phyloP scores from a whole-genome alignment of 805 yeast species.

The Pichia cabralensis region DNA sequence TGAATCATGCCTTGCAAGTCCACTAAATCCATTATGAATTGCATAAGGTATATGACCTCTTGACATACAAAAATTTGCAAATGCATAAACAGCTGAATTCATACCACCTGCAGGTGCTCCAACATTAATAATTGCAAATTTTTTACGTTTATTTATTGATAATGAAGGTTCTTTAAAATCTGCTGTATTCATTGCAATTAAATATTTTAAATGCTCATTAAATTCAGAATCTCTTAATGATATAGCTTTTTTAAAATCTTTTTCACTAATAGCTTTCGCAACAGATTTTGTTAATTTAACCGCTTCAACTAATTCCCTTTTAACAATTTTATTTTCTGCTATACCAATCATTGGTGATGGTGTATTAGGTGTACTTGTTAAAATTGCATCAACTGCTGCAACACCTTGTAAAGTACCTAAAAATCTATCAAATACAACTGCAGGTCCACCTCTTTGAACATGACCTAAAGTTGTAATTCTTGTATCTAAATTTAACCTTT shows the following conservation, averaged over 20 bases:
- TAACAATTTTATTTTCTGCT: conserved; percentile 58
- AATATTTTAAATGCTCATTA: conserved; percentile 52
- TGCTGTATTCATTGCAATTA: conserved; percentile 56
- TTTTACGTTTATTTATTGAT: conserved; percentile 43
- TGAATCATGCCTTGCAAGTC: conserved; percentile 53
- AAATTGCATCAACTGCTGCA: conserved; percentile 68
- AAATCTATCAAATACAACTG: conserved; percentile 64
- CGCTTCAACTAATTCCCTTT: conserved; percentile 63
- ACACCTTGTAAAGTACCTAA: conserved; percentile 76
- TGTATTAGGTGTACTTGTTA: conserved; percentile 57
- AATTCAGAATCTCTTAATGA: conserved; percentile 62
- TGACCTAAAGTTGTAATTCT: conserved; percentile 72
- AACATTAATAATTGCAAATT: conserved; percentile 61
- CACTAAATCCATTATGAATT: conserved; percentile 66
- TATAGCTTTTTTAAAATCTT: conserved; percentile 64
- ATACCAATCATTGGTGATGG: conserved; percentile 76
- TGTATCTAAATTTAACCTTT: conserved; percentile 57
- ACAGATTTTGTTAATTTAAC: conserved; percentile 63
- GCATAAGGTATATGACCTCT: conserved; percentile 66
- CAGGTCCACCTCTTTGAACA: conserved; percentile 78
- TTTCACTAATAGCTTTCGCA: conserved; percentile 54
- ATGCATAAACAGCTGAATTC: conserved; percentile 69
- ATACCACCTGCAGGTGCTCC: conserved; percentile 79
- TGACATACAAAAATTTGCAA: conserved; percentile 65
- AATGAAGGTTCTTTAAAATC: conserved; percentile 55